These are phyloP conservation scores for Solanum hybrid DNA, from an alignment of 305 asterid species.

Conservation along the genomic window DNA sequence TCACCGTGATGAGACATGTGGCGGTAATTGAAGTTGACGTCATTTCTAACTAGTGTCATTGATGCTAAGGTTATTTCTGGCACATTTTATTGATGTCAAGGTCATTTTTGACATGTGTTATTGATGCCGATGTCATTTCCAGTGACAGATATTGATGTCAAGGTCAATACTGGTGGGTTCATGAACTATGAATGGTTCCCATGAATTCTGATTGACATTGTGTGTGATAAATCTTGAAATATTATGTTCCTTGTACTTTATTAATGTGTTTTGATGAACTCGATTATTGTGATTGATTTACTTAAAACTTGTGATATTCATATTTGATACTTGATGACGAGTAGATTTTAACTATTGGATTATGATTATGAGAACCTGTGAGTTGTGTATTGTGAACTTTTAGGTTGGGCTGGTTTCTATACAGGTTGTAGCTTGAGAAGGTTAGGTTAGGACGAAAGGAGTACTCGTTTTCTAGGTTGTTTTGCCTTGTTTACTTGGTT, in stretches of 20 bases:
- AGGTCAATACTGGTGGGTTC: background rate
- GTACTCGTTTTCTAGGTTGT: background rate
- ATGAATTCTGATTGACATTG: too few species aligned
- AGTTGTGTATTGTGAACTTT: too few species aligned
- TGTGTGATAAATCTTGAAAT: background rate
- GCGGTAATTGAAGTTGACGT: background rate
- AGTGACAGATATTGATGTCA: fast-evolving
- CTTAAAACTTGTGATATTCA: background rate
- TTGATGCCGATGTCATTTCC: background rate
- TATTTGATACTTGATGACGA: background rate
- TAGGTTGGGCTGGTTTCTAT: too few species aligned
- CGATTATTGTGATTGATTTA: background rate
- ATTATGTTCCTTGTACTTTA: background rate
- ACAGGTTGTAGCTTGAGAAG: background rate
- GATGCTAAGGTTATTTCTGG: background rate
- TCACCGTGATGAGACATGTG: background rate
- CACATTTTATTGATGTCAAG: background rate
- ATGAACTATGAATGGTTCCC: background rate
- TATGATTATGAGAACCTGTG: background rate
- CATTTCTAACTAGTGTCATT: background rate
- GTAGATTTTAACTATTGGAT: too few species aligned
- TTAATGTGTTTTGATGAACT: background rate
- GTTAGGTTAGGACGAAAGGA: background rate
- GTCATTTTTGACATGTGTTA: too few species aligned
- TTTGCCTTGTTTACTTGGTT: background rate